These are phyloP conservation scores for Niebla homalea DNA, from an alignment of 495 filamentous ascomycete genomes.

Conservation along the genomic window DNA sequence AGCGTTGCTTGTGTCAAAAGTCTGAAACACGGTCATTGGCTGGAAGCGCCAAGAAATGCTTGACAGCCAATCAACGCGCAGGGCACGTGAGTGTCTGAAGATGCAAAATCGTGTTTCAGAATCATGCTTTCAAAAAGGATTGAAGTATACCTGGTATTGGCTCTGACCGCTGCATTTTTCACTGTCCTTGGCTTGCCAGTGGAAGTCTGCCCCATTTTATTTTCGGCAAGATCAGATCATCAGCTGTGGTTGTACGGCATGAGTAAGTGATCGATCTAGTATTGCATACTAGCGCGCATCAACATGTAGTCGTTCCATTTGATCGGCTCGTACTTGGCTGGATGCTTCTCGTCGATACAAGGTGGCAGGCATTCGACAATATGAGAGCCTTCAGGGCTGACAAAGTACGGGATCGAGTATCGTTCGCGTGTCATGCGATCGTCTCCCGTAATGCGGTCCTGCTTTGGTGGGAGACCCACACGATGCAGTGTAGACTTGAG, in stretches of 20 bases:
- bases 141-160: too few relatives aligned
- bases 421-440: conserved; percentile 32
- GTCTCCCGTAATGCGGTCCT: conserved; percentile 20
- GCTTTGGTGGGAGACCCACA: conserved; percentile 24
- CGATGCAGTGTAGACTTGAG: conserved; percentile 46
- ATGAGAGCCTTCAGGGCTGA: conserved; percentile 28
- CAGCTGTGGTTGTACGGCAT: not conserved
- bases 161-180: not conserved
- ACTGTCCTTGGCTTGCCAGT: not conserved
- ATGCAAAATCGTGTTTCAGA: too few relatives aligned
- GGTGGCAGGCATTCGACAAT: conserved; percentile 35
- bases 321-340: conserved; percentile 43
- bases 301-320: conserved; percentile 34
- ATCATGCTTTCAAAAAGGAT: too few relatives aligned
- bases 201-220: not conserved
- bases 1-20: too few relatives aligned
- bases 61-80: not conserved
- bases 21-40: not conserved
- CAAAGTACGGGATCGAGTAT: conserved; percentile 50
- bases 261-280: not conserved
- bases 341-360: conserved; percentile 39
- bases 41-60: not conserved
- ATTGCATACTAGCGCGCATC: conserved; percentile 17
- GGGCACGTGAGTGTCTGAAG: too few relatives aligned
- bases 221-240: not conserved